phyloP scores from a whole-genome alignment of 2,329 filamentous ascomycete species.

The Fusarium subtropicale region DNA sequence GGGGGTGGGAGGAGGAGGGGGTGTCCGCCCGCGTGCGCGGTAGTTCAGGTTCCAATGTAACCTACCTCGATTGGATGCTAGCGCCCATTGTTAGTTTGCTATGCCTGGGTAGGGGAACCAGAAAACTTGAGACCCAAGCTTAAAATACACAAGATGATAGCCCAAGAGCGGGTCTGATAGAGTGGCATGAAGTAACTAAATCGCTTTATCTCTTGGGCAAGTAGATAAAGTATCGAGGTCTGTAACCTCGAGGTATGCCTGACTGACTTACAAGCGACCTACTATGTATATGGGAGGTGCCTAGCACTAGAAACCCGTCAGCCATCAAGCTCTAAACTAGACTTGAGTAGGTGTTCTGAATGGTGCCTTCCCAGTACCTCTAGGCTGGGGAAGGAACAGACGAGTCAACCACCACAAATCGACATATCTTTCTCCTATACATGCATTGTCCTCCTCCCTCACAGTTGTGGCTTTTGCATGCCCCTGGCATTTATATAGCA shows the following conservation, averaged over 20 bases:
- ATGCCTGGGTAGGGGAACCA: not conserved
- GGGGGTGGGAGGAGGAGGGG: not conserved
- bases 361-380: conserved; percentile 15
- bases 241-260: not conserved
- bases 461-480: conserved; percentile 24
- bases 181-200: not conserved
- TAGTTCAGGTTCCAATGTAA: conserved; percentile 36
- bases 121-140: not conserved
- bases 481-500: conserved; percentile 10
- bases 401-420: conserved; percentile 17
- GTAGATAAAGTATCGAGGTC: not conserved
- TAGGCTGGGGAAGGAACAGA: conserved; percentile 31
- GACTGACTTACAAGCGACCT: not conserved
- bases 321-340: conserved; percentile 15
- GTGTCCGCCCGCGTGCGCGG: conserved; percentile 24
- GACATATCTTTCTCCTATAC: conserved; percentile 4
- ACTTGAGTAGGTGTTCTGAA: not conserved
- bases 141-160: not conserved
- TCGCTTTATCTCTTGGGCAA: not conserved
- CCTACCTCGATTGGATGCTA: conserved; percentile 10
- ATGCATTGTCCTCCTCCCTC: conserved; percentile 7
- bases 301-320: conserved; percentile 16
- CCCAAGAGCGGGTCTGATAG: not conserved
- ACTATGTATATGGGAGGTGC: not conserved
- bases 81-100: not conserved